phyloP scores from a whole-genome alignment of 148 eudicot species.

The Linanthus parryae region DNA sequence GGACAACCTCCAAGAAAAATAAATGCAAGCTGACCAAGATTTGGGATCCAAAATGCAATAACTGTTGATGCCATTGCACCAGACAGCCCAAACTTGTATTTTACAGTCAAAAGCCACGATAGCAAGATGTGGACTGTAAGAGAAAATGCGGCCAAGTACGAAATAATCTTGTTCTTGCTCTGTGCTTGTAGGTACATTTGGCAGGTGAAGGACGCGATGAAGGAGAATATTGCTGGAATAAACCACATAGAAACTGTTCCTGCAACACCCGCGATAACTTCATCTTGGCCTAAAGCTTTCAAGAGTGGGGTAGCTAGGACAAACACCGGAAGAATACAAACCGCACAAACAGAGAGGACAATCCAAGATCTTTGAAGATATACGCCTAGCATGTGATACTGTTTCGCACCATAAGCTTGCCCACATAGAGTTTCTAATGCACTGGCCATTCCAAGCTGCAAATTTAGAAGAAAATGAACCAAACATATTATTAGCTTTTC shows the following conservation, averaged over 20 bases:
- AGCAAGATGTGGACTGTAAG: slow-evolving; percentile 19
- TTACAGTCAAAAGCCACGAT: slow-evolving; percentile 27
- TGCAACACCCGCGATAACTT: slow-evolving; percentile 16
- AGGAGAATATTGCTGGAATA: slow-evolving; percentile 20
- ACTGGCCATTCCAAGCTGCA: slow-evolving; percentile 33
- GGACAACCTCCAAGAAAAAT: slow-evolving; percentile 20
- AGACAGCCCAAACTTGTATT: slow-evolving; percentile 18
- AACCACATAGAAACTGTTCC: slow-evolving; percentile 21
- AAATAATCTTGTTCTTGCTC: slow-evolving; percentile 27
- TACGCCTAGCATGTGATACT: slow-evolving; percentile 26
- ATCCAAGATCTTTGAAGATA: slow-evolving; percentile 34
- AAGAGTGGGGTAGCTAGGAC: slow-evolving; percentile 21
- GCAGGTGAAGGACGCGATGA: slow-evolving; percentile 15
- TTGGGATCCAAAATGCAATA: slow-evolving; percentile 25
- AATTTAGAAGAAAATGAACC: neutral
- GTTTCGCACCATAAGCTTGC: slow-evolving; percentile 35
- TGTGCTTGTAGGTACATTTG: slow-evolving; percentile 33
- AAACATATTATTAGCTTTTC: too few relatives aligned
- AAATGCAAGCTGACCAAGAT: slow-evolving; percentile 16
- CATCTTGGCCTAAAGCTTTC: slow-evolving; percentile 24
- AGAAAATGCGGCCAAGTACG: slow-evolving; percentile 20
- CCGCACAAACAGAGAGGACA: slow-evolving; percentile 6
- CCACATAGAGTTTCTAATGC: slow-evolving; percentile 39
- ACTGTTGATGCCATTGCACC: slow-evolving; percentile 25
- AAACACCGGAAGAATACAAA: slow-evolving; percentile 13